phyloP scores from a whole-genome alignment of 306 rosid species.

The Notholithocarpus densiflorus region DNA sequence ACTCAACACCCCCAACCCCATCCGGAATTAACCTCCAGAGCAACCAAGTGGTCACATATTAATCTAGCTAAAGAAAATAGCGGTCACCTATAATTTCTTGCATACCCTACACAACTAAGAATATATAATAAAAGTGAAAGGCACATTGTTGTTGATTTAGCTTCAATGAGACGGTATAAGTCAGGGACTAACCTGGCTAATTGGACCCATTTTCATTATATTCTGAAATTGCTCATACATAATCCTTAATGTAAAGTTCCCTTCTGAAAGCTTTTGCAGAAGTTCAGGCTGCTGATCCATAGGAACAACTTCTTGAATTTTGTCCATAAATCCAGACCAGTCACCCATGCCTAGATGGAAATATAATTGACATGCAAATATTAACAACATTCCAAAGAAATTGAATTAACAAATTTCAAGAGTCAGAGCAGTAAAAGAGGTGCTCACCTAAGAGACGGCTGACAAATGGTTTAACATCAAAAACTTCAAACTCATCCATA shows the following conservation, averaged over 20 bases:
- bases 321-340: slow-evolving; percentile 78
- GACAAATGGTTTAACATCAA: slow-evolving; percentile 80
- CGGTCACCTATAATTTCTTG: neutral
- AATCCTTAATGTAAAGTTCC: slow-evolving; percentile 77
- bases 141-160: neutral
- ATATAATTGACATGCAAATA: neutral
- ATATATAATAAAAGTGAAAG: neutral
- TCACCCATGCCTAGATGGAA: slow-evolving; percentile 70
- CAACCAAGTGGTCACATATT: neutral
- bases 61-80: no score
- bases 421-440: neutral
- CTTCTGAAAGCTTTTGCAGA: slow-evolving; percentile 72
- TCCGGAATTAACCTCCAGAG: slow-evolving; percentile 25
- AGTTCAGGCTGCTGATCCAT: slow-evolving; percentile 85
- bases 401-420: neutral
- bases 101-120: neutral
- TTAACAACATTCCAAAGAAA: slow-evolving; percentile 3
- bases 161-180: neutral
- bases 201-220: slow-evolving; percentile 79
- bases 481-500: slow-evolving; percentile 85
- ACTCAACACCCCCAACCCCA: no score
- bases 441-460: slow-evolving; percentile 69
- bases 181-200: slow-evolving; percentile 49
- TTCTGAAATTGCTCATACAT: slow-evolving; percentile 87
- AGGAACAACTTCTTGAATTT: slow-evolving; percentile 88